phyloP scores from a whole-genome alignment of 352 stramenopile genomes.

The Achlya hypogyna region DNA sequence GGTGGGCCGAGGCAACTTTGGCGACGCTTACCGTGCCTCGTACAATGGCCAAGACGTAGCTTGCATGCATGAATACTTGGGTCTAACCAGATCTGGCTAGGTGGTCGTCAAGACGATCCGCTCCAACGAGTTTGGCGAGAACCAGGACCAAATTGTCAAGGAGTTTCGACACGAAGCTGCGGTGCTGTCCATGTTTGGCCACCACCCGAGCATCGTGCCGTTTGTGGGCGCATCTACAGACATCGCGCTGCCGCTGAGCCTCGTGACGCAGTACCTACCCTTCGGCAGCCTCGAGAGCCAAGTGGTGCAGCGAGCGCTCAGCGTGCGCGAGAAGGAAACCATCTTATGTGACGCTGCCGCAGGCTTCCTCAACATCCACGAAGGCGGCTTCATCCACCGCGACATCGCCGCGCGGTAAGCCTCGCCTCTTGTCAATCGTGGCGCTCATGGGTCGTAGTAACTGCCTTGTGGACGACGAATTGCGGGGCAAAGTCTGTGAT shows the following conservation, averaged over 20 bases:
- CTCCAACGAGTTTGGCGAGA: slow-evolving; percentile 62
- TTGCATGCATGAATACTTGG: neutral
- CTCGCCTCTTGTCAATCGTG: neutral
- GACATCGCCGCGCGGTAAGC: slow-evolving; percentile 47
- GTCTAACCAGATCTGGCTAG: neutral
- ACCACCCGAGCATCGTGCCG: slow-evolving; percentile 72
- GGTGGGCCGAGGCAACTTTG: slow-evolving; percentile 69
- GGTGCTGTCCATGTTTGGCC: slow-evolving; percentile 72
- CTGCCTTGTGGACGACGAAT: slow-evolving; percentile 54
- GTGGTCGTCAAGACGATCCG: slow-evolving; percentile 23
- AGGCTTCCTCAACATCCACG: slow-evolving; percentile 72
- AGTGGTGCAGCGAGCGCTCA: slow-evolving; percentile 30
- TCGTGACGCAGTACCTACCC: slow-evolving; percentile 66
- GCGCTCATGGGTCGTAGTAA: slow-evolving; percentile 23
- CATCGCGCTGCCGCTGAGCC: slow-evolving; percentile 47
- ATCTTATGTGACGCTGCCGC: slow-evolving; percentile 69
- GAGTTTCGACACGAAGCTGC: slow-evolving; percentile 77
- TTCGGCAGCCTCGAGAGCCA: slow-evolving; percentile 66
- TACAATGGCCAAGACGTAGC: slow-evolving; percentile 42
- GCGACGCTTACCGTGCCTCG: slow-evolving; percentile 55
- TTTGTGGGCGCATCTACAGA: slow-evolving; percentile 72
- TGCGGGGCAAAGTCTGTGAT: slow-evolving; percentile 61
- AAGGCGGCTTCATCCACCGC: slow-evolving; percentile 75
- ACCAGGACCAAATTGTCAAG: slow-evolving; percentile 61
- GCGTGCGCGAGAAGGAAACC: slow-evolving; percentile 35